A percentile compares a stretch with the other conserved stretches of the same genome.
Evolutionary conservation across 169 alveolate genomes (phyloP).

Genomic region (Nephromyces sp.): DNA sequence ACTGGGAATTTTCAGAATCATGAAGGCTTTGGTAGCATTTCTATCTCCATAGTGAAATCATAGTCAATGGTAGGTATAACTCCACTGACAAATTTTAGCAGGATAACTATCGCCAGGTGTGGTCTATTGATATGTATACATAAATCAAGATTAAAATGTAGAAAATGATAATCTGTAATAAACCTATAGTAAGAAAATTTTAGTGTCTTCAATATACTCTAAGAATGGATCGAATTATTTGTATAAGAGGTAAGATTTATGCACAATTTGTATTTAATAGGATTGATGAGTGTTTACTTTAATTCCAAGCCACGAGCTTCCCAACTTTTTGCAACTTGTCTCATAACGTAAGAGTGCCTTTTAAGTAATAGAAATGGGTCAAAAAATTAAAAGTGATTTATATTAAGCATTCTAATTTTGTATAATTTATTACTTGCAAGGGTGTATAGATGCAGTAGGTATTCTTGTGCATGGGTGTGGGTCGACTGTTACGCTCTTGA

Average conservation of each 20-base stretch:
- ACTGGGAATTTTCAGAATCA: no score
- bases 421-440: conserved; percentile 70
- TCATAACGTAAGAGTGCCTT: conserved; percentile 49
- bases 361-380: neutral
- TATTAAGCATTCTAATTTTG: no score
- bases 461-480: conserved; percentile 75
- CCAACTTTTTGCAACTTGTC: conserved; percentile 47
- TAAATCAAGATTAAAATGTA: no score
- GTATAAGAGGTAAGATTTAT: no score
- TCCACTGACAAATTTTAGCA: conserved; percentile 68
- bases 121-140: no score
- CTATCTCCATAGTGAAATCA: conserved; percentile 74
- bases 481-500: conserved; percentile 83
- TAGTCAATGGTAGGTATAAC: conserved; percentile 81
- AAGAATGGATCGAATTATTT: no score
- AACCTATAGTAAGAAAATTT: no score
- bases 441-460: conserved; percentile 74
- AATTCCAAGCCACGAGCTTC: conserved; percentile 38
- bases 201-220: no score
- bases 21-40: no score
- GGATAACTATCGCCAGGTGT: conserved; percentile 60
- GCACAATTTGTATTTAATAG: no score
- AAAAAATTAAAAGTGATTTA: neutral
- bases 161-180: no score
- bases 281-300: no score